Percentiles rank a stretch among this genome's conserved stretches.
These are phyloP conservation scores for Aspergillus sp. DNA, from an alignment of 2,329 filamentous ascomycete genomes.

Conservation along the genomic window DNA sequence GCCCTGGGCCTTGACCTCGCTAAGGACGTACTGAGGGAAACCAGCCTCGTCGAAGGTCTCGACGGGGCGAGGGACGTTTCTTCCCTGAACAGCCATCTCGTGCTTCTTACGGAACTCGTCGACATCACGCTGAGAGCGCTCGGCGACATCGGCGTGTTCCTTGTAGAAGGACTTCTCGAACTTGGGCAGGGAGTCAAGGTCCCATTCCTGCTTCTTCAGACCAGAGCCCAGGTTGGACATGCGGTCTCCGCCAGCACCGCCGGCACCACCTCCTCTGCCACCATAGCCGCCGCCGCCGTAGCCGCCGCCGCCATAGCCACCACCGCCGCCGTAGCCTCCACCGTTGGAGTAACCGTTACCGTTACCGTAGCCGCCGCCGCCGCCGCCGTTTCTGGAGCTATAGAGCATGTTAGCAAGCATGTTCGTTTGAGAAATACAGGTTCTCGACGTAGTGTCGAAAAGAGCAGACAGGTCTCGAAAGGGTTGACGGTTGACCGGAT, in stretches of 20 bases:
- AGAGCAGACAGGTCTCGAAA: background rate
- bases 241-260: slow-evolving; percentile 77
- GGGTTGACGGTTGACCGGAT: background rate
- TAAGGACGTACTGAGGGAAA: slow-evolving; percentile 96
- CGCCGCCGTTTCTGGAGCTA: slow-evolving; percentile 49
- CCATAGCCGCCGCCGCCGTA: slow-evolving; percentile 37
- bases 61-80: slow-evolving; percentile 85
- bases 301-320: slow-evolving; percentile 32
- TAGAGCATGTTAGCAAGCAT: slow-evolving; percentile 1
- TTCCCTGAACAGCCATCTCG: slow-evolving; percentile 79
- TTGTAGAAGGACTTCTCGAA: slow-evolving; percentile 99
- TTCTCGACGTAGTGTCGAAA: background rate
- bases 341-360: slow-evolving; percentile 51
- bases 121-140: slow-evolving; percentile 75
- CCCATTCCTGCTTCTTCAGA: slow-evolving; percentile 86
- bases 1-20: slow-evolving; percentile 96
- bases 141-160: slow-evolving; percentile 77
- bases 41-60: slow-evolving; percentile 97
- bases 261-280: slow-evolving; percentile 42
- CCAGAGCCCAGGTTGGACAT: slow-evolving; percentile 90
- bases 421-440: slow-evolving; percentile 13
- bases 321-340: slow-evolving; percentile 43
- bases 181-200: slow-evolving; percentile 78
- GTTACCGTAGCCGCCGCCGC: slow-evolving; percentile 53
- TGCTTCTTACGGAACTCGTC: slow-evolving; percentile 84